Evolutionary conservation across 2,329 filamentous ascomycete species (phyloP), one percentile per base, ranked within the genome.

Genomic region (Aspergillus sp.): DNA sequence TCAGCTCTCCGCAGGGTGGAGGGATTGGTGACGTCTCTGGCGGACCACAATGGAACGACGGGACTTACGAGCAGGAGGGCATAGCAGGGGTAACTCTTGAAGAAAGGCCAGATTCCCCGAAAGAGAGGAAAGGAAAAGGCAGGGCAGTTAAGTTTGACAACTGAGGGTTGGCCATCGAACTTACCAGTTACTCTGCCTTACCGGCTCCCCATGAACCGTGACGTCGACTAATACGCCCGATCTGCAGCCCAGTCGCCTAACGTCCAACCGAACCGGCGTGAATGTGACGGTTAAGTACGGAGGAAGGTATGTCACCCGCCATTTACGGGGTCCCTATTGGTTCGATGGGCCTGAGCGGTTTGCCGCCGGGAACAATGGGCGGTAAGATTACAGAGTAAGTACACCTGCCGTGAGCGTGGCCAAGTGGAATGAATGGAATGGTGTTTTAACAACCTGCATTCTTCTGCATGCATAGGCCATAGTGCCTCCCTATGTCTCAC

Each of bases 1-100:
- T 61, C 43, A 21, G 58, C 58, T 61, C 43, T 59, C 51, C 62
- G 61, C 55, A 52, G 53, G 39, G 17, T 19, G 21, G 53, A 55
- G 53, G 38, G 53, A 10, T 38, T 28, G 39, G 23, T 19, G 38
- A 55, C 38, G 38, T 55, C 52, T 55, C 52, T 30, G 30, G 10
- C 19, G 17, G 39, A 47, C 39, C 39, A 47, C 28, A 55, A 53
- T 19, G 15, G 25, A 32, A 19, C 17, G 43, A n/a, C 38, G 19
- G 39, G 23, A 28, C 28, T 23, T 55, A 55, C 43, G 21, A 17
- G 39, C 41, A 19, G 25, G 43, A 17, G 39, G 28, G 39, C 53
- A 55, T 55, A 41, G 25, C 53, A 55, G 10, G 30, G 15, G 49
- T 41, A 13, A 45, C 10, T 45, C 17, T 47, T 21, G 17, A 17